A percentile compares a stretch with the other conserved stretches of the same genome.
These are phyloP conservation scores for Aurantiochytrium sp. DNA, from an alignment of 108 stramenopile genomes.

Conservation along the genomic window DNA sequence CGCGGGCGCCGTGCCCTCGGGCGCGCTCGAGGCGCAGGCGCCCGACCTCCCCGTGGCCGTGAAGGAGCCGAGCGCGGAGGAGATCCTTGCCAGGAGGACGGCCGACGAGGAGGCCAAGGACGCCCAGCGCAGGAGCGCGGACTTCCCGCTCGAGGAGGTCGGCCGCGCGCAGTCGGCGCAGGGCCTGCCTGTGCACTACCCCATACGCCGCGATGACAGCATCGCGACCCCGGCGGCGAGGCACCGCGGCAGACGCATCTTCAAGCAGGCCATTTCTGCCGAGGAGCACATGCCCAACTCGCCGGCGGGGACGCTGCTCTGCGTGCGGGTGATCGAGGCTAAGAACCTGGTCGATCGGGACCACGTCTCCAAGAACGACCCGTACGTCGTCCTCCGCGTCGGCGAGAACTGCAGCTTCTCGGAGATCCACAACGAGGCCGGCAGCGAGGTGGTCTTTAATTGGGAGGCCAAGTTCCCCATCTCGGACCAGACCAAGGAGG, in stretches of 20 bases:
- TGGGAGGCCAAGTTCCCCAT: constrained; percentile 1
- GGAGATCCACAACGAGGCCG: background rate
- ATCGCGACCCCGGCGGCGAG: background rate
- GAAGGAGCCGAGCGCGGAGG: background rate
- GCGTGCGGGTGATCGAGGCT: background rate
- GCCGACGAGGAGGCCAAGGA: too few species aligned
- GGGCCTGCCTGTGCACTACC: too few species aligned
- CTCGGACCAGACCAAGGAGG: background rate
- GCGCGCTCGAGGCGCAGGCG: background rate
- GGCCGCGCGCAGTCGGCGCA: too few species aligned
- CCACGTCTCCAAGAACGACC: background rate
- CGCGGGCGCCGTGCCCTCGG: background rate
- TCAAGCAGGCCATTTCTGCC: background rate
- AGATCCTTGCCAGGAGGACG: too few species aligned
- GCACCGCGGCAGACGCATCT: background rate
- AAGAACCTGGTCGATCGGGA: background rate
- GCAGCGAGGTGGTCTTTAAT: background rate
- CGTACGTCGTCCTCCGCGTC: background rate
- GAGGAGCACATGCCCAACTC: background rate
- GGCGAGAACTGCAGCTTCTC: constrained; percentile 1
- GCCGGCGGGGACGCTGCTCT: background rate
- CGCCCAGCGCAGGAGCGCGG: too few species aligned
- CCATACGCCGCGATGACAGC: background rate
- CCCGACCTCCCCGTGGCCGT: background rate
- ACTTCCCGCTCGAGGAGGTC: too few species aligned